Evolutionary conservation across 2,329 filamentous ascomycete species (phyloP).

Genomic region (Epichloe brachyelytri): DNA sequence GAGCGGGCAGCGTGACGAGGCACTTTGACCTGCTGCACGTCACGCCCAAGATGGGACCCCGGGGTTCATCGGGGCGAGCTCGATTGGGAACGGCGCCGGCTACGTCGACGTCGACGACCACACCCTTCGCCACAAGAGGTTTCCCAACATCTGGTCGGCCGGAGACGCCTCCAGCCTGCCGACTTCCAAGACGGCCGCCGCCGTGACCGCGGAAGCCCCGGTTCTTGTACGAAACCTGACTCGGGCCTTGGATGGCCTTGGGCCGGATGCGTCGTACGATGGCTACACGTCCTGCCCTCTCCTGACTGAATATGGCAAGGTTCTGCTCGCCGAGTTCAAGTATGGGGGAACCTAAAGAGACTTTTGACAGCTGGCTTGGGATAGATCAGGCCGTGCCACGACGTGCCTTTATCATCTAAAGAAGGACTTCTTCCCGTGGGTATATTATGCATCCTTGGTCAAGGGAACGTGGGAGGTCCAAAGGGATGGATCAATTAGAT

Average conservation of each 20-base stretch:
- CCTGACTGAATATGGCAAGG: constrained; percentile 45
- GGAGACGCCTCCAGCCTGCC: constrained; percentile 48
- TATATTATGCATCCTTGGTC: constrained; percentile 46
- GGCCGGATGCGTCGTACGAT: constrained; percentile 32
- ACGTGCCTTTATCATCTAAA: constrained; percentile 46
- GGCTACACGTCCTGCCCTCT: constrained; percentile 45
- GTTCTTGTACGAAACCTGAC: constrained; percentile 37
- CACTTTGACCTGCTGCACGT: constrained; percentile 45
- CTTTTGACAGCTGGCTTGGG: constrained; percentile 39
- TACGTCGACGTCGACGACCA: constrained; percentile 44
- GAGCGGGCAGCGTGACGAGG: constrained; percentile 28
- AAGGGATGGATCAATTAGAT: constrained; percentile 32
- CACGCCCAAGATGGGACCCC: constrained; percentile 46
- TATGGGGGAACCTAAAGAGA: constrained; percentile 52
- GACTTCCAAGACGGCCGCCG: constrained; percentile 43
- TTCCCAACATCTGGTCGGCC: constrained; percentile 43
- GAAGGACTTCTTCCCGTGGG: constrained; percentile 57
- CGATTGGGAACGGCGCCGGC: constrained; percentile 40
- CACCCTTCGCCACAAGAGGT: constrained; percentile 40
- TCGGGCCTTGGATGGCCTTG: constrained; percentile 29
- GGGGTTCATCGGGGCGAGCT: constrained; percentile 38
- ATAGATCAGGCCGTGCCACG: constrained; percentile 45
- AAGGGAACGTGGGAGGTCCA: constrained; percentile 49
- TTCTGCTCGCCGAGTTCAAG: constrained; percentile 52
- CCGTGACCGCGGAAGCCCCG: constrained; percentile 37